A percentile compares a stretch with the other conserved stretches of the same genome.
Evolutionary conservation across 306 rosid genomes (phyloP).

Genomic region (Vicia villosa): DNA sequence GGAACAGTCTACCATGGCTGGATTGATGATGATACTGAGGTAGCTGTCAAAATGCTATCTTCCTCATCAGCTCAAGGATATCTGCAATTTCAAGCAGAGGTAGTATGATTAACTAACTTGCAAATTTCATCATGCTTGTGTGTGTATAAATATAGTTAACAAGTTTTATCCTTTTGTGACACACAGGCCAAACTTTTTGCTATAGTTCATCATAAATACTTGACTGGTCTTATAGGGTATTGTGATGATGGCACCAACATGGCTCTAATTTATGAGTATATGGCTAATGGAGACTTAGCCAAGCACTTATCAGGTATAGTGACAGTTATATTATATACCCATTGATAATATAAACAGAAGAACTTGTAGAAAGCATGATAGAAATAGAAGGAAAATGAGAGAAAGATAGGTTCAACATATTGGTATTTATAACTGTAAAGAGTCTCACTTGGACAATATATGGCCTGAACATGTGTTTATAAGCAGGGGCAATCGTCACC

Average conservation of each 20-base stretch:
- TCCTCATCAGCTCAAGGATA: constrained; percentile 53
- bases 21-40: constrained; percentile 39
- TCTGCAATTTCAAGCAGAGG: constrained; percentile 61
- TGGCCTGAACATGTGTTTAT: no score
- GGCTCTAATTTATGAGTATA: constrained; percentile 63
- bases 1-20: constrained; percentile 55
- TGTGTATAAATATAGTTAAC: neutral
- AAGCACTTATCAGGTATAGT: constrained; percentile 45
- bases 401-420: no score
- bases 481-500: no score
- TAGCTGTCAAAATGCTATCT: constrained; percentile 60
- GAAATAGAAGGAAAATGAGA: no score
- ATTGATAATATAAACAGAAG: no score
- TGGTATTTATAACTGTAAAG: no score
- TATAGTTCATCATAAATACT: constrained; percentile 56
- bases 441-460: no score
- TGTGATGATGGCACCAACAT: constrained; percentile 52
- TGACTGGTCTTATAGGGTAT: constrained; percentile 54
- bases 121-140: neutral
- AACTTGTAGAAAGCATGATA: no score
- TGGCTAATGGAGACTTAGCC: constrained; percentile 56
- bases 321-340: no score
- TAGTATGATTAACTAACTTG: constrained; percentile 13
- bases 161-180: neutral
- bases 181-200: constrained; percentile 55